Evolutionary conservation across 2,329 filamentous ascomycete species (phyloP).

Genomic region (Tolypocladium nubicola): DNA sequence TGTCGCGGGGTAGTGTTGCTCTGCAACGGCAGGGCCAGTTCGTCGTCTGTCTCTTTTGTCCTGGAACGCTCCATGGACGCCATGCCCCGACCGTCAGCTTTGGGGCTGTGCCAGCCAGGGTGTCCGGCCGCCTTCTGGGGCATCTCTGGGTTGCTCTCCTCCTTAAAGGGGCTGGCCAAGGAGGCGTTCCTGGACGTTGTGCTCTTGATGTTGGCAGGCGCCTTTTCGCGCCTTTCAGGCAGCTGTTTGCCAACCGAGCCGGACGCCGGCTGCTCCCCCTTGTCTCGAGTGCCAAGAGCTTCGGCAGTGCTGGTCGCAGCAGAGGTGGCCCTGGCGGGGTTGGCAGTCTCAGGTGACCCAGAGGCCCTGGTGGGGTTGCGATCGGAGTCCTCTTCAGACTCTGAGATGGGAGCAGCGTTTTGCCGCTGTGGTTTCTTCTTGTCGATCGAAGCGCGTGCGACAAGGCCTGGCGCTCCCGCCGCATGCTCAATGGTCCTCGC

Average conservation of each 20-base stretch:
- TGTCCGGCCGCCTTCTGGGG: slow-evolving; percentile 18
- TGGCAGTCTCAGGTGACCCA: background rate
- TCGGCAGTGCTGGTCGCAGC: background rate
- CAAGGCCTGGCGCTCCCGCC: background rate
- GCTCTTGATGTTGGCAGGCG: slow-evolving; percentile 20
- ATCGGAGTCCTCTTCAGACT: slow-evolving; percentile 27
- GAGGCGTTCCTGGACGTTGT: slow-evolving; percentile 20
- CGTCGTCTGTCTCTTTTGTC: slow-evolving; percentile 25
- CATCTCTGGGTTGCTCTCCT: slow-evolving; percentile 20
- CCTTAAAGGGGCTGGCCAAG: slow-evolving; percentile 19
- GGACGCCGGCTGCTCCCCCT: background rate
- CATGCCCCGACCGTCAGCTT: slow-evolving; percentile 23
- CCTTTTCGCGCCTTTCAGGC: slow-evolving; percentile 1
- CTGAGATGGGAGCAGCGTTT: slow-evolving; percentile 28
- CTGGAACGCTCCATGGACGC: slow-evolving; percentile 27
- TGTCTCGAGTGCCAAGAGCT: background rate
- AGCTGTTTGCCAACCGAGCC: background rate
- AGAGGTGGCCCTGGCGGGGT: background rate
- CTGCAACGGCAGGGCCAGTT: slow-evolving; percentile 11
- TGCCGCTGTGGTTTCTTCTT: slow-evolving; percentile 16
- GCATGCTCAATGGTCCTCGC: slow-evolving; percentile 9
- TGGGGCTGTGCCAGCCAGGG: slow-evolving; percentile 12
- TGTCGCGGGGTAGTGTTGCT: slow-evolving; percentile 19
- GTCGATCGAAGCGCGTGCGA: slow-evolving; percentile 16
- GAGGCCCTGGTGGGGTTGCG: background rate